Evolutionary conservation across 345 rosid species (phyloP), one percentile per base, ranked within the genome.

Genomic region (Populus davidiana): DNA sequence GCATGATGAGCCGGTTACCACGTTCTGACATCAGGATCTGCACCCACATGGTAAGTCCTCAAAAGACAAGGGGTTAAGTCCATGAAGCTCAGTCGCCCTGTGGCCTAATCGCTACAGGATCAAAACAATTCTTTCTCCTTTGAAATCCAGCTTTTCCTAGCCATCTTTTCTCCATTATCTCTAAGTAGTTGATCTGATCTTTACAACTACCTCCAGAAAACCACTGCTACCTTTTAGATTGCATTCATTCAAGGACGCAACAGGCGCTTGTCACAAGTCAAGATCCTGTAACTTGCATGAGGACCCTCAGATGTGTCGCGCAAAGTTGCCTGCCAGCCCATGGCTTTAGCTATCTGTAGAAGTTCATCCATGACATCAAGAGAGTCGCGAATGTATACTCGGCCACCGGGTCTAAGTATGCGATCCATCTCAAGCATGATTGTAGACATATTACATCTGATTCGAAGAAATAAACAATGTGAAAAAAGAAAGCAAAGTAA

Each of bases 361-460:
- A 96, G 94, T 79, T 93, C 96, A 44, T 88, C 92, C 89, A 92
- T 88, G 75, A 92, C 91, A 18, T 86, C 85, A 18, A 93, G 72
- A 1, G 93, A 84, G 64, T 96, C 99, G 38, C 96, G 92, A 27
- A 96, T 93, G 79, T 93, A 93, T 54, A 75, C 98, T 79, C 77
- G 89, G 67, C 99, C 99, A 73, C 98, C 99, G 36, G 99, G 99
- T 84, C 99, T 90, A 71, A 96, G 82, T 5, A 96, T 92, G 75
- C 99, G 88, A 80, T 96, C 99, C 99, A 96, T 96, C 88, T 96
- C 98, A 18, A 96, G 92, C 98, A 96, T 91, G 70, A 94, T 92
- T 2, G 91, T 86, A 44, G 97, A 89, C 89, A 94, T 86, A 64
- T 90, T 93, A 82, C 99, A 96, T 79, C 99, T 96, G 87, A 84